These are phyloP conservation scores for Fistulina hepatica DNA, from an alignment of 1,284 basidiomycete species.

Conservation along the genomic window DNA sequence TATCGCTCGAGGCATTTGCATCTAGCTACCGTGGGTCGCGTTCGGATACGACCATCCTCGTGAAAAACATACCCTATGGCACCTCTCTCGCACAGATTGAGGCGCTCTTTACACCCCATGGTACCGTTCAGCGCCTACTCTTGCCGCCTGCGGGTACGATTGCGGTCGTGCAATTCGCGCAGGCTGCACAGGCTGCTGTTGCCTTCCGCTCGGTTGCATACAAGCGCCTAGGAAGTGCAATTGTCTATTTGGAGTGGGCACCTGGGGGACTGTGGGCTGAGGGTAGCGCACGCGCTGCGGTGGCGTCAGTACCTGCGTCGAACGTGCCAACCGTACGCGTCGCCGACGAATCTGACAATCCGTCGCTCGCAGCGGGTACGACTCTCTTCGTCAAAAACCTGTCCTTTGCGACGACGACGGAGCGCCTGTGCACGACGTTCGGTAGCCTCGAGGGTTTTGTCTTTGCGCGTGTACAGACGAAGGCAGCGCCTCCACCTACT, in stretches of 20 bases:
- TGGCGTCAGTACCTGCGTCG: slow-evolving; percentile 15
- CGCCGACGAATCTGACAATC: slow-evolving; percentile 33
- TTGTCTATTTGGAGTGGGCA: slow-evolving; percentile 91
- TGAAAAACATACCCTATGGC: slow-evolving; percentile 96
- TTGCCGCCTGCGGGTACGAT: slow-evolving; percentile 92
- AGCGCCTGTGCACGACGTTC: slow-evolving; percentile 63
- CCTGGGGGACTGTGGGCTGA: slow-evolving; percentile 70
- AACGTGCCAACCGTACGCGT: slow-evolving; percentile 36
- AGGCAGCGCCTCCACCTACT: slow-evolving; percentile 85
- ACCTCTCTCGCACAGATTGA: slow-evolving; percentile 68
- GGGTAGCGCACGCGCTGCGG: slow-evolving; percentile 16
- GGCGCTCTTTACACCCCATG: slow-evolving; percentile 73
- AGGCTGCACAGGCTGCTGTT: slow-evolving; percentile 56
- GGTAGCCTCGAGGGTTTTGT: slow-evolving; percentile 72
- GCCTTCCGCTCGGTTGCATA: slow-evolving; percentile 84
- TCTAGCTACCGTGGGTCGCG: slow-evolving; percentile 40
- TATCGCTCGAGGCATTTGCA: slow-evolving; percentile 49
- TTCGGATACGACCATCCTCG: slow-evolving; percentile 79
- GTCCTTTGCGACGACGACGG: slow-evolving; percentile 79
- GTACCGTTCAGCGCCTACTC: slow-evolving; percentile 65
- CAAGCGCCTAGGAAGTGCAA: slow-evolving; percentile 77
- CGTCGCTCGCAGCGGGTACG: slow-evolving; percentile 53
- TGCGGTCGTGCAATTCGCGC: slow-evolving; percentile 82
- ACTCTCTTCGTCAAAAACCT: slow-evolving; percentile 96
- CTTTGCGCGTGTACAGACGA: slow-evolving; percentile 88